Percentiles rank a stretch among this genome's conserved stretches.
Conservation (phyloP, 257 asterid genomes). For the Echium plantagineum region DNA sequence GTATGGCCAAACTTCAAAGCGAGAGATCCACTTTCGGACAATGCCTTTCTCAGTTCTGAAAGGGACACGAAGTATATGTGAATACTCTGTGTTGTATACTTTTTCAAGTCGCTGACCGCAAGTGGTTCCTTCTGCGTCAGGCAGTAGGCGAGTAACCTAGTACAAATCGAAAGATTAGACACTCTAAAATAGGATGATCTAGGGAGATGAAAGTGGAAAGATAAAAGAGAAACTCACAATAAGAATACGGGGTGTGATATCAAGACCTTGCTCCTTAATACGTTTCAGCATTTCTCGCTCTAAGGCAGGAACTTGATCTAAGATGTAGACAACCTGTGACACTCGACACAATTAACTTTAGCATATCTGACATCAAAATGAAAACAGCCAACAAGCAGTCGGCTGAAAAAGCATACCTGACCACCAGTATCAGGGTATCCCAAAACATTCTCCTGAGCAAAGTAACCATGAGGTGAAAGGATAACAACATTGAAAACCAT, state of each 20-base stretch:
- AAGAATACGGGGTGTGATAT: slow-evolving; percentile 77
- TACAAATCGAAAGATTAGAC: not conserved
- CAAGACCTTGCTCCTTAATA: slow-evolving; percentile 95
- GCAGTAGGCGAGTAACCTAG: slow-evolving; percentile 85
- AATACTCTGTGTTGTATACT: slow-evolving; percentile 77
- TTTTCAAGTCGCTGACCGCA: slow-evolving; percentile 87
- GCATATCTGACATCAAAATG: not conserved
- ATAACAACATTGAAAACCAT: slow-evolving; percentile 97
- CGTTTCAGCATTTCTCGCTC: slow-evolving; percentile 91
- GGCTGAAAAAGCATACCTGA: slow-evolving; percentile 37
- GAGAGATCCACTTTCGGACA: slow-evolving; percentile 87
- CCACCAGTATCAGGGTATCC: slow-evolving; percentile 99
- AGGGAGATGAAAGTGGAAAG: not conserved
- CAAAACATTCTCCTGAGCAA: slow-evolving; percentile 94
- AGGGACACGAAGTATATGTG: slow-evolving; percentile 92
- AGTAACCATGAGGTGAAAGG: slow-evolving; percentile 96
- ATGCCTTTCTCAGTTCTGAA: slow-evolving; percentile 87
- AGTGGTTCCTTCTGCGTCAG: slow-evolving; percentile 97
- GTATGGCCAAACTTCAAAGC: slow-evolving; percentile 98
- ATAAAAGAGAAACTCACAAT: slow-evolving; percentile 34
- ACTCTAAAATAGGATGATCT: not conserved
- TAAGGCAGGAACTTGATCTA: slow-evolving; percentile 99
- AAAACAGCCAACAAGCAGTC: not conserved
- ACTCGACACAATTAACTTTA: not conserved
- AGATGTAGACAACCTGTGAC: slow-evolving; percentile 80